Percentiles rank a stretch among this genome's conserved stretches.
Evolutionary conservation across 1,284 basidiomycete species (phyloP).

Genomic region (Blastosporella zonata): DNA sequence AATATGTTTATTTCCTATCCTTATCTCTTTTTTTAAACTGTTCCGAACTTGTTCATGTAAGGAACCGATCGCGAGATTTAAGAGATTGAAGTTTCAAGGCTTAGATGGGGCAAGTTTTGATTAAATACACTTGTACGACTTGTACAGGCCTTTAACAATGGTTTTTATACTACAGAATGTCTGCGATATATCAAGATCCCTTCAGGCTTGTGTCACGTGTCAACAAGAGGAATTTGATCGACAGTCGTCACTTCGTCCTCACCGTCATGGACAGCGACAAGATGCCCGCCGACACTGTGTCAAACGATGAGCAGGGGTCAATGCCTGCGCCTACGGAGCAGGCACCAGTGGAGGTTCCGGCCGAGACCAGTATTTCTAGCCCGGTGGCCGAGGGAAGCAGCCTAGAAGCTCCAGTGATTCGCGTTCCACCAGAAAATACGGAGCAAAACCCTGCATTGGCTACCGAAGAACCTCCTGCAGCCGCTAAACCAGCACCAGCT

Average conservation of each 20-base stretch:
- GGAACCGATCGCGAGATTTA: too few species aligned
- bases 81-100: too few species aligned
- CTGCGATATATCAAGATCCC: too few species aligned
- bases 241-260: slow-evolving; percentile 4
- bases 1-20: too few species aligned
- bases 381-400: slow-evolving; percentile 13
- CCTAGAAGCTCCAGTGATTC: slow-evolving; percentile 15
- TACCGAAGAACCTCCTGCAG: slow-evolving; percentile 13
- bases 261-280: slow-evolving; percentile 22
- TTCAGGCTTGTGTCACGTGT: slow-evolving; percentile 9
- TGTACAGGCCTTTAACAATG: too few species aligned
- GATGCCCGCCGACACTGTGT: slow-evolving; percentile 13
- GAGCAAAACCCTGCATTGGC: slow-evolving; percentile 7
- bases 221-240: slow-evolving; percentile 13
- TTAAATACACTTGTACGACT: too few species aligned
- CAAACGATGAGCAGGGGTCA: slow-evolving; percentile 3
- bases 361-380: neutral
- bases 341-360: neutral
- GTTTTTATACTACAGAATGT: too few species aligned
- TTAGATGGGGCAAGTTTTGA: too few species aligned
- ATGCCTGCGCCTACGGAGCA: neutral
- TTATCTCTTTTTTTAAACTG: too few species aligned
- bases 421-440: slow-evolving; percentile 9
- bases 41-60: too few species aligned
- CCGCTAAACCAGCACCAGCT: slow-evolving; percentile 7